phyloP scores from a whole-genome alignment of 176 grass and related monocot species.

The Rhynchospora breviuscula region DNA sequence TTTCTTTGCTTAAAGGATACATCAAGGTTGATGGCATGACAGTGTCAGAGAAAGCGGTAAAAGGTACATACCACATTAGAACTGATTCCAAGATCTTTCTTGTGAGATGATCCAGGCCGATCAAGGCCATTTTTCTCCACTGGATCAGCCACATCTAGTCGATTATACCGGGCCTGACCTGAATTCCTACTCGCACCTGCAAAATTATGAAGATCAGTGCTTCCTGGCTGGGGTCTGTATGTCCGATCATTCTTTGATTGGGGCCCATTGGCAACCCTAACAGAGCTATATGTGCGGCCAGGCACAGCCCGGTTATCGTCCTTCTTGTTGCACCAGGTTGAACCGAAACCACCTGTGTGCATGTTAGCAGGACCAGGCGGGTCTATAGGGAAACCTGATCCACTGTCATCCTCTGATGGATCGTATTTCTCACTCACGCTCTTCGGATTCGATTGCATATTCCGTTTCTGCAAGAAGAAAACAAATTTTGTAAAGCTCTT shows the following conservation, averaged over 20 bases:
- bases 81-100: slow-evolving; percentile 5
- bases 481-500: neutral
- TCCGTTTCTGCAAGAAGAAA: slow-evolving; percentile 30
- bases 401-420: slow-evolving; percentile 47
- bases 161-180: slow-evolving; percentile 15
- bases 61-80: slow-evolving; percentile 16
- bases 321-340: slow-evolving; percentile 51
- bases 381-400: slow-evolving; percentile 55
- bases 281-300: slow-evolving; percentile 45
- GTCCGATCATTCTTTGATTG: slow-evolving; percentile 26
- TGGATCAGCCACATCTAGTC: slow-evolving; percentile 28
- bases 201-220: slow-evolving; percentile 59
- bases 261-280: slow-evolving; percentile 40
- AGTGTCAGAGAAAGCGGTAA: neutral
- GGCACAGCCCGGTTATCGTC: slow-evolving; percentile 23
- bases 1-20: neutral
- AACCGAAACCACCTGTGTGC: slow-evolving; percentile 53
- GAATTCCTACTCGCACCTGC: slow-evolving; percentile 32
- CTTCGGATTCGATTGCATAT: slow-evolving; percentile 38
- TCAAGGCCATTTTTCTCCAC: slow-evolving; percentile 29
- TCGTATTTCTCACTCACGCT: slow-evolving; percentile 45
- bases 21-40: neutral
- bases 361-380: slow-evolving; percentile 21
- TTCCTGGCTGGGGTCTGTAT: slow-evolving; percentile 29
- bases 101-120: slow-evolving; percentile 14